These are phyloP conservation scores for Dendrobium huoshanense DNA, from an alignment of 106 monocot species.

Conservation along the genomic window DNA sequence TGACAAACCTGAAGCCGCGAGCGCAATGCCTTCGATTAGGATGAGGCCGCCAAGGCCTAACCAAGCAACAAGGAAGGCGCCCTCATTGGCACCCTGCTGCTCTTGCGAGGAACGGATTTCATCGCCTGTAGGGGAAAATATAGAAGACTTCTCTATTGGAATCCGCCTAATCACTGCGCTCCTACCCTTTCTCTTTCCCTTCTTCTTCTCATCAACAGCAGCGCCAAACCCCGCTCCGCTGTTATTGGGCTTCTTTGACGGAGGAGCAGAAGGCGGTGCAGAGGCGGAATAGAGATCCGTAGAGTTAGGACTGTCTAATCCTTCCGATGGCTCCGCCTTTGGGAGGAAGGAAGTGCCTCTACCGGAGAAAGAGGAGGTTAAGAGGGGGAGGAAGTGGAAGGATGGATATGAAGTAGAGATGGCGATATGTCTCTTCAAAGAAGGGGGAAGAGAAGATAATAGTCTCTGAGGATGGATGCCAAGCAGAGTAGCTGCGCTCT, in stretches of 20 bases:
- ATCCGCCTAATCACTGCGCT: constrained; percentile 36
- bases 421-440: background rate
- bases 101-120: constrained; percentile 8
- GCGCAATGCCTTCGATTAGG: constrained; percentile 57
- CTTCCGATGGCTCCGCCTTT: background rate
- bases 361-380: background rate
- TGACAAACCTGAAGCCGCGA: constrained; percentile 63
- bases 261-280: background rate
- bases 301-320: background rate
- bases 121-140: constrained; percentile 9
- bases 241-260: constrained; percentile 16
- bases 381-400: background rate
- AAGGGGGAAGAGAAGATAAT: background rate
- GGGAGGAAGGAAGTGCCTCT: background rate
- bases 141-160: constrained; percentile 35
- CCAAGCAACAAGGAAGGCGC: constrained; percentile 71
- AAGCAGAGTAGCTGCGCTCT: background rate
- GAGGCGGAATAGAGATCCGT: constrained; percentile 3
- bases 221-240: constrained; percentile 38
- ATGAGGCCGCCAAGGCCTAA: constrained; percentile 62
- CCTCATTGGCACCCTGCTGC: constrained; percentile 41
- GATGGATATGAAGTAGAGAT: background rate
- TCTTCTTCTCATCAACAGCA: constrained; percentile 16
- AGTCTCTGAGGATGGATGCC: background rate
- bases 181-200: constrained; percentile 23